phyloP scores from a whole-genome alignment of 2,329 filamentous ascomycete species.

The Beauveria medogensis region DNA sequence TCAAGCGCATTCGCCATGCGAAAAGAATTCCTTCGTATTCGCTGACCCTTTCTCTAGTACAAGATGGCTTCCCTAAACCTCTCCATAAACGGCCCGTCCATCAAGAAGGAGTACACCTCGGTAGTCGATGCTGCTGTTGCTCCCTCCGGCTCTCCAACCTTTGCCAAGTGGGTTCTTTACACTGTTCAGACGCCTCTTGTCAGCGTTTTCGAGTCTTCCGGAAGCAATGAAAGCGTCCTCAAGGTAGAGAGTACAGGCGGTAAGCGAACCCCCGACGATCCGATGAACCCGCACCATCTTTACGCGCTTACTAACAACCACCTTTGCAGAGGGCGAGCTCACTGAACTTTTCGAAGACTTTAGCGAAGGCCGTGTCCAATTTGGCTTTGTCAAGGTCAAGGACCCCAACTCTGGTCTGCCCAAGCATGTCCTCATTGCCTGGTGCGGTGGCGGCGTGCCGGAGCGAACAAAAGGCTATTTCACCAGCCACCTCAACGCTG shows the following conservation, averaged over 20 bases:
- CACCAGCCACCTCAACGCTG: slow-evolving; percentile 82
- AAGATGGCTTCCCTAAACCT: slow-evolving; percentile 74
- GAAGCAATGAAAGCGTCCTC: slow-evolving; percentile 83
- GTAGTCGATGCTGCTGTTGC: slow-evolving; percentile 46
- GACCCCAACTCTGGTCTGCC: slow-evolving; percentile 85
- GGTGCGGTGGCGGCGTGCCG: slow-evolving; percentile 97
- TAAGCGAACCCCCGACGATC: slow-evolving; percentile 29
- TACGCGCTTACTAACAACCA: slow-evolving; percentile 15
- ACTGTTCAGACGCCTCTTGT: slow-evolving; percentile 85
- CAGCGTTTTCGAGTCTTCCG: slow-evolving; percentile 84
- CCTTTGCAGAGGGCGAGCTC: slow-evolving; percentile 71
- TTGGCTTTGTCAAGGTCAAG: slow-evolving; percentile 93
- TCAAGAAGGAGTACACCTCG: slow-evolving; percentile 68
- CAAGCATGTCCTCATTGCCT: slow-evolving; percentile 89
- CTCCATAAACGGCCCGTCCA: slow-evolving; percentile 71
- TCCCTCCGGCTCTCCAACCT: slow-evolving; percentile 63
- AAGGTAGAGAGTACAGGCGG: slow-evolving; percentile 91
- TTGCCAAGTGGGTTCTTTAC: slow-evolving; percentile 89
- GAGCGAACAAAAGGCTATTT: slow-evolving; percentile 98
- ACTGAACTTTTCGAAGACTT: slow-evolving; percentile 89
- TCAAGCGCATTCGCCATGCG: not conserved
- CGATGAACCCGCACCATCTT: not conserved
- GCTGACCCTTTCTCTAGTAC: slow-evolving; percentile 14
- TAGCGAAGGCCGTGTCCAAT: slow-evolving; percentile 92
- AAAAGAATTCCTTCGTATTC: not conserved